Evolutionary conservation across 345 rosid species (phyloP), one percentile per base, ranked within the genome.

Genomic region (Salix purpurea): DNA sequence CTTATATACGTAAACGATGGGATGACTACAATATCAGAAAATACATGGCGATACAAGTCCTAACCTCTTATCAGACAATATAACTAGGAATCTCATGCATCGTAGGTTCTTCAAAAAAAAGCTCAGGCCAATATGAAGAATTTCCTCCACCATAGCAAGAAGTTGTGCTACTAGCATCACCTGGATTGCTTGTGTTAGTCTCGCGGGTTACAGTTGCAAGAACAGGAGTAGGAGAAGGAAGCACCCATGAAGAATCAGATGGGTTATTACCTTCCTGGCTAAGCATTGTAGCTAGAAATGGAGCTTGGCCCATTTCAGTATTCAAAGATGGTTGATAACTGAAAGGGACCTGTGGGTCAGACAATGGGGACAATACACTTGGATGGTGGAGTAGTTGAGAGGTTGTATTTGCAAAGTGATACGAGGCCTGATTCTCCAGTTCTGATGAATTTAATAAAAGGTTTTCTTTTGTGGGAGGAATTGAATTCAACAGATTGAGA

Each of bases 311-410:
- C 80, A 79, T 74, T 67, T 78, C 89, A 75, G 23, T 76, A 65
- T 68, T 83, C 86, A 85, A 85, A 74, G 79, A 60, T 68, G 84
- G 84, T 85, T 85, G 91, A 84, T 87, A 81, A 71, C 32, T 74
- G 89, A 84, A 81, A 87, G 90, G 83, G 87, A 83, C 87, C 50
- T 83, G 86, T 80, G 85, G 83, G 81, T 84, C 84, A 84, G 82
- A 74, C 14, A 81, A 76, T 48, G 83, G 85, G 75, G 89, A 76
- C 71, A 80, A 76, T 68, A 74, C 77, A 77, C 70, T 62, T 28
- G 80, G 83, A 70, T 82, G 75, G 85, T 84, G 86, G 88, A 85
- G 90, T 85, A 80, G 87, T 85, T 85, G 87, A 79, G 86, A 78
- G 34, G 79, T 26, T 74, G 73, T 74, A 74, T 73, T 60, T 80